These are phyloP conservation scores for Fusarium luffae DNA, from an alignment of 2,329 filamentous ascomycete genomes.

Conservation along the genomic window DNA sequence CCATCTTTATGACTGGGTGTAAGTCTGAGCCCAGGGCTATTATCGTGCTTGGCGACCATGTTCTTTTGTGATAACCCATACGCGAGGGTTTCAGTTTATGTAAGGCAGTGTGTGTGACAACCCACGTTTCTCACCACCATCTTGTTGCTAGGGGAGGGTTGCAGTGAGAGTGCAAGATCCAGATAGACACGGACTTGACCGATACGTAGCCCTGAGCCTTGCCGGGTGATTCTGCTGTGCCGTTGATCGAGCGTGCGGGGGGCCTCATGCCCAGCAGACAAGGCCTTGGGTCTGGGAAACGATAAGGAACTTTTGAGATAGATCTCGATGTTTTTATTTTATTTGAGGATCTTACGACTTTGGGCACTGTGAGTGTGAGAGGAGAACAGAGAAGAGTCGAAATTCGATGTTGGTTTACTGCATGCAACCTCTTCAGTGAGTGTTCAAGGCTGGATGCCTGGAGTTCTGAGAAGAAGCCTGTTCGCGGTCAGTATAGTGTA, in stretches of 20 bases:
- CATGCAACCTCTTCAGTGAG: neutral
- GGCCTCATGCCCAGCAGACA: slow-evolving; percentile 3
- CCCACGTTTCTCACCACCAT: slow-evolving; percentile 26
- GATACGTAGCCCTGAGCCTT: slow-evolving; percentile 9
- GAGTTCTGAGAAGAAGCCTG: no score
- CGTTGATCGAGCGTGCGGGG: slow-evolving; percentile 20
- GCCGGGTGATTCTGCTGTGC: slow-evolving; percentile 15
- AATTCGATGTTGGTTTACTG: neutral
- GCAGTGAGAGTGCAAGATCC: slow-evolving; percentile 9
- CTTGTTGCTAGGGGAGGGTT: slow-evolving; percentile 14
- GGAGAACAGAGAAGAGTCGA: neutral
- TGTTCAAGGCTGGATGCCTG: neutral
- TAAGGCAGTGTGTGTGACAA: slow-evolving; percentile 12
- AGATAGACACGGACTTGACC: slow-evolving; percentile 24
- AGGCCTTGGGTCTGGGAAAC: neutral
- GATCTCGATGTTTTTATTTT: slow-evolving; percentile 19
- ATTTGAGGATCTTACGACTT: neutral
- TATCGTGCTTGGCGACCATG: neutral
- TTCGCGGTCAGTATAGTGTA: neutral
- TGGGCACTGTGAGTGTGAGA: neutral
- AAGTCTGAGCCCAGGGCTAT: neutral
- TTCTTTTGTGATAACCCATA: neutral
- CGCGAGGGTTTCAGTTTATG: slow-evolving; percentile 25
- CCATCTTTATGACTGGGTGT: neutral
- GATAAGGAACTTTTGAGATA: slow-evolving; percentile 26